Percentiles rank a stretch among this genome's conserved stretches.
These are phyloP conservation scores for Trichoderma atrobrunneum DNA, from an alignment of 2,329 filamentous ascomycete species.

Conservation along the genomic window DNA sequence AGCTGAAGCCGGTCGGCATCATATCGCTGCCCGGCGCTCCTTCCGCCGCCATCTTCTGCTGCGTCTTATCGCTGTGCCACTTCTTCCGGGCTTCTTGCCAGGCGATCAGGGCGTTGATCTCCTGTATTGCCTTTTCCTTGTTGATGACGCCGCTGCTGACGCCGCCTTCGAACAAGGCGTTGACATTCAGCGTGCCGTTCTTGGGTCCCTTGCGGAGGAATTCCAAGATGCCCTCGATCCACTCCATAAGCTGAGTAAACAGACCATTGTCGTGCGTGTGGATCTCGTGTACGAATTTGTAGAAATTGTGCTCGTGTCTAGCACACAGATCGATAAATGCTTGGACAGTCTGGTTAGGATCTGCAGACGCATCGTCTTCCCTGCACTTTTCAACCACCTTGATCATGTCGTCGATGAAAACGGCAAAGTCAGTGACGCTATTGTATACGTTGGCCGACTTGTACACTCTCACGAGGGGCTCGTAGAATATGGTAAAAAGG, in stretches of 20 bases:
- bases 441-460: slow-evolving; percentile 98
- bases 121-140: slow-evolving; percentile 66
- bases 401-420: slow-evolving; percentile 91
- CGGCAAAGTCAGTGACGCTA: slow-evolving; percentile 92
- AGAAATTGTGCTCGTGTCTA: slow-evolving; percentile 93
- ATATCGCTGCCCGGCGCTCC: slow-evolving; percentile 48
- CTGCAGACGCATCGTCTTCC: slow-evolving; percentile 80
- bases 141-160: slow-evolving; percentile 66
- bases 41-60: slow-evolving; percentile 97
- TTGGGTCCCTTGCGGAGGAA: slow-evolving; percentile 85
- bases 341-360: slow-evolving; percentile 97
- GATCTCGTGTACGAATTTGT: slow-evolving; percentile 98
- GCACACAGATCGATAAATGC: slow-evolving; percentile 96
- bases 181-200: slow-evolving; percentile 88
- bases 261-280: slow-evolving; percentile 95
- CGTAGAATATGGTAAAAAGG: slow-evolving; percentile 97
- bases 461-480: slow-evolving; percentile 93
- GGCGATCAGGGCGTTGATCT: slow-evolving; percentile 81
- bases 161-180: slow-evolving; percentile 83
- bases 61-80: slow-evolving; percentile 96
- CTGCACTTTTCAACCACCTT: slow-evolving; percentile 64
- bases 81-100: slow-evolving; percentile 97
- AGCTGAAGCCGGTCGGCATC: slow-evolving; percentile 64
- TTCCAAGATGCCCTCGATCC: slow-evolving; percentile 93
- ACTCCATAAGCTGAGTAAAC: slow-evolving; percentile 93